A percentile compares a stretch with the other conserved stretches of the same genome.
These are phyloP conservation scores for Xanthoparmelia taractica DNA, from an alignment of 495 filamentous ascomycete genomes.

Conservation along the genomic window DNA sequence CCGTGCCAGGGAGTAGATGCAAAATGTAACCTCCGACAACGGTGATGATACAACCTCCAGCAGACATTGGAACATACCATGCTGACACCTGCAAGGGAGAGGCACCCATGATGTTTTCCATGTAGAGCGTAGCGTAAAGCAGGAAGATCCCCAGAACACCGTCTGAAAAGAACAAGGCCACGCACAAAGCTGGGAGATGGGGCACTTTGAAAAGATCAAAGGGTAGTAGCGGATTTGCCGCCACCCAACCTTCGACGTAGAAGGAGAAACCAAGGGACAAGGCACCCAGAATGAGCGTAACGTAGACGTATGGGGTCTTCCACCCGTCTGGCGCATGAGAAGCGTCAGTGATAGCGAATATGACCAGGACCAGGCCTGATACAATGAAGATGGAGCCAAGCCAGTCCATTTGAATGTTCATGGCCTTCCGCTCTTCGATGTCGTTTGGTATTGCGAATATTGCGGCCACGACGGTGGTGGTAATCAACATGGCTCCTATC, in stretches of 20 bases:
- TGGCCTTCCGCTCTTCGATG: constrained; percentile 38
- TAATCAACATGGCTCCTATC: constrained; percentile 53
- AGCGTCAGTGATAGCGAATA: constrained; percentile 72
- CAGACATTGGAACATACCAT: constrained; percentile 70
- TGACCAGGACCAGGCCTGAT: constrained; percentile 58
- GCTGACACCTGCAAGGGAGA: constrained; percentile 64
- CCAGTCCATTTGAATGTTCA: constrained; percentile 61
- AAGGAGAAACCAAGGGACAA: constrained; percentile 48
- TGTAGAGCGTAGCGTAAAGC: constrained; percentile 73
- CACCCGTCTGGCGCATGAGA: constrained; percentile 62
- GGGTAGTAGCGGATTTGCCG: constrained; percentile 64
- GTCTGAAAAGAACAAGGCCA: constrained; percentile 66
- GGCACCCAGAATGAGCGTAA: constrained; percentile 52
- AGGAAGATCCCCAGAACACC: constrained; percentile 70
- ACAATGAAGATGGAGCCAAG: constrained; percentile 56
- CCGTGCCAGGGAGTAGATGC: constrained; percentile 64
- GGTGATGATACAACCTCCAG: constrained; percentile 66
- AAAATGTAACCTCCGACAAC: constrained; percentile 66
- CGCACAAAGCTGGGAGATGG: constrained; percentile 59
- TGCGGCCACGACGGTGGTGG: constrained; percentile 45
- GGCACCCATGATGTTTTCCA: constrained; percentile 56
- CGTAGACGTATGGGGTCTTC: constrained; percentile 63
- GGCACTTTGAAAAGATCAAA: constrained; percentile 65
- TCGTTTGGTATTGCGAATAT: constrained; percentile 63
- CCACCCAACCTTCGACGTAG: constrained; percentile 74